Evolutionary conservation across 179 eudicot genomes (phyloP), one percentile per base, ranked within the genome.

Genomic region (Silene noctiflora): DNA sequence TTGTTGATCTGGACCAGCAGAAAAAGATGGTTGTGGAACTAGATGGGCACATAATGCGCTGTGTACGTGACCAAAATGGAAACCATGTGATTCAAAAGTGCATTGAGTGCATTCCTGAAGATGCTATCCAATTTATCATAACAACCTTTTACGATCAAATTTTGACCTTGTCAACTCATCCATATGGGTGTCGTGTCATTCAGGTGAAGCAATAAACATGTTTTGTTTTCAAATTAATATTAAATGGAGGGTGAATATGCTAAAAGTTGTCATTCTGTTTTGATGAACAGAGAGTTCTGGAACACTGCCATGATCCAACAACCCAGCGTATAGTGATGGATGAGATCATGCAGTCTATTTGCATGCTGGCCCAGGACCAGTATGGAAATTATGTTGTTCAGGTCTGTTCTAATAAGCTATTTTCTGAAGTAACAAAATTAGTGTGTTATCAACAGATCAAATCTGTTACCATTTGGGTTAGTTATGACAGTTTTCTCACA

Each of bases 1-100:
- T 96, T 77, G 99, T 96, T 65, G 94, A 89, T 80, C 85, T 90
- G 78, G 99, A 96, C 81, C 98, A 91, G 84, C 94, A 93, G 84
- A 93, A 87, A 80, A 86, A 88, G 88, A 93, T 96, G 99, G 99
- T 96, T 81, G 87, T 85, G 33, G 99, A 96, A 89, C 90, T 96
- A 56, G 99, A 96, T 82, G 98, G 99, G 69, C 89, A 96, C 58
- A 73, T 96, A 7, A 93, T 93, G 98, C 97, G 99, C 71, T 96
- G 99, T 86, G 98, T 96, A 29, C 99, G 97, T 77, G 99, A 96
- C 85, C 99, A 96, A 82, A 96, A 96, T 78, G 99, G 99, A 55
- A 96, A 96, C 76, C 99, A 96, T 84, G 99, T 96, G n/a, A 87
- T 96, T 46, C 99, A 96, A 75, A 96, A 96, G 86, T 96, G 98